Percentiles rank a stretch among this genome's conserved stretches.
Conservation (phyloP, 1,284 basidiomycete genomes). For the Malassezia globosa region DNA sequence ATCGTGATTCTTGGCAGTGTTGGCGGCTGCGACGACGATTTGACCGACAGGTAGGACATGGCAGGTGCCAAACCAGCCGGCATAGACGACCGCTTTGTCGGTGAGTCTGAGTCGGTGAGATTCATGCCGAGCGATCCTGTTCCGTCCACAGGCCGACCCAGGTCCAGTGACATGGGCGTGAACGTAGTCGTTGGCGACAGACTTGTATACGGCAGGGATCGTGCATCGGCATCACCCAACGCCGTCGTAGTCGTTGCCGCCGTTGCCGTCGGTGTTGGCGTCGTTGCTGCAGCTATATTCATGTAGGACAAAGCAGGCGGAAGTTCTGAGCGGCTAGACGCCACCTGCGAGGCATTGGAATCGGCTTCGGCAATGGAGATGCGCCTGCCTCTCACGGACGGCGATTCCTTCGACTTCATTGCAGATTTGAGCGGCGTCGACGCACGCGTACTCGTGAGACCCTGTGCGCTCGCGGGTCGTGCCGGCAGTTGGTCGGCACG, state of each 20-base stretch:
- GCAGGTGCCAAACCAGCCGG: not conserved
- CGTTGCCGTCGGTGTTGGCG: too few relatives aligned
- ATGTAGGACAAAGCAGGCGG: too few relatives aligned
- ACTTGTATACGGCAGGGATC: too few relatives aligned
- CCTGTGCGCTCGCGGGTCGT: not conserved
- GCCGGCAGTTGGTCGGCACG: slow-evolving; percentile 9
- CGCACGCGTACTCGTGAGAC: not conserved
- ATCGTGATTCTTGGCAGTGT: not conserved
- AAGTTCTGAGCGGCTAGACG: too few relatives aligned
- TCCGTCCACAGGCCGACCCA: slow-evolving; percentile 38
- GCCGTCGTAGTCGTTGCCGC: not conserved
- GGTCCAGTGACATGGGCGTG: slow-evolving; percentile 22
- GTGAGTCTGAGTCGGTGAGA: slow-evolving; percentile 4
- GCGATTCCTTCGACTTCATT: slow-evolving; percentile 8
- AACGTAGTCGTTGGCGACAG: too few relatives aligned
- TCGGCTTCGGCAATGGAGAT: slow-evolving; percentile 1
- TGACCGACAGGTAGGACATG: slow-evolving; percentile 2
- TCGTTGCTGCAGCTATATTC: too few relatives aligned
- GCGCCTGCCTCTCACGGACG: not conserved
- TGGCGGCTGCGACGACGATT: not conserved
- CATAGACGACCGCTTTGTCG: not conserved
- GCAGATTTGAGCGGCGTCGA: slow-evolving; percentile 10
- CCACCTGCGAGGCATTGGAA: slow-evolving; percentile 1
- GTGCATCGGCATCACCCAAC: too few relatives aligned
- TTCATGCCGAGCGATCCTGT: slow-evolving; percentile 32